phyloP scores from a whole-genome alignment of 108 stramenopile species.

The Pseudonitzschia pungens region DNA sequence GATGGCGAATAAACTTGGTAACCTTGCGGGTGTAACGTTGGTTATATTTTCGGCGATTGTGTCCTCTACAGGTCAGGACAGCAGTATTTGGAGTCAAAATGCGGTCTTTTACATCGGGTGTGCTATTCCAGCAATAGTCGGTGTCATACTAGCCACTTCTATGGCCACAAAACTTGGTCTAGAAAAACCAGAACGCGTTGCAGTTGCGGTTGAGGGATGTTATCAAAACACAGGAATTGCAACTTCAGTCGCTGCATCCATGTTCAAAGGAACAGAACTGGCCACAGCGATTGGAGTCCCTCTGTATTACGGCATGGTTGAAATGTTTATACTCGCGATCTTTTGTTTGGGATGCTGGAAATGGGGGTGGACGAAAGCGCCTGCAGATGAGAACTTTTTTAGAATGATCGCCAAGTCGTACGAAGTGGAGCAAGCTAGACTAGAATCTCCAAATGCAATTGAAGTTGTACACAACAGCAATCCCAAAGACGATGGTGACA shows the following conservation, averaged over 20 bases:
- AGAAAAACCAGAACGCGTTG: constrained; percentile 84
- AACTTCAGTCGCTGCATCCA: constrained; percentile 75
- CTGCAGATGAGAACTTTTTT: constrained; percentile 51
- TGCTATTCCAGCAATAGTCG: constrained; percentile 64
- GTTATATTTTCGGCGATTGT: constrained; percentile 65
- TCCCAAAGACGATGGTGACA: constrained; percentile 24
- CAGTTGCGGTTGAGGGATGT: constrained; percentile 80
- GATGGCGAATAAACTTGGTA: constrained; percentile 67
- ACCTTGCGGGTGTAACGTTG: constrained; percentile 72
- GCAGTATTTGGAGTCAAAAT: constrained; percentile 69
- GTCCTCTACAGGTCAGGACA: constrained; percentile 52
- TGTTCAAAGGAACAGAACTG: constrained; percentile 52
- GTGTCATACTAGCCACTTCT: constrained; percentile 58
- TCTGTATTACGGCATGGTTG: constrained; percentile 66
- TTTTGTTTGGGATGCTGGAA: constrained; percentile 73
- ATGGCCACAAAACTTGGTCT: constrained; percentile 57
- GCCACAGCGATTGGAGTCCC: constrained; percentile 73
- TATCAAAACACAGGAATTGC: constrained; percentile 90
- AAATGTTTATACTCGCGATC: constrained; percentile 58
- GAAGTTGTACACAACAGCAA: constrained; percentile 41
- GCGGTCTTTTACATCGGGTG: constrained; percentile 74
- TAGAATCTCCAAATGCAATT: constrained; percentile 47
- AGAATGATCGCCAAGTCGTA: constrained; percentile 49
- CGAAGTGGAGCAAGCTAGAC: constrained; percentile 43
- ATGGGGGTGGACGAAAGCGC: constrained; percentile 75